These are phyloP conservation scores for Cokeromyces recurvatus DNA, from an alignment of 371 early-diverging fungal genomes.

Conservation along the genomic window DNA sequence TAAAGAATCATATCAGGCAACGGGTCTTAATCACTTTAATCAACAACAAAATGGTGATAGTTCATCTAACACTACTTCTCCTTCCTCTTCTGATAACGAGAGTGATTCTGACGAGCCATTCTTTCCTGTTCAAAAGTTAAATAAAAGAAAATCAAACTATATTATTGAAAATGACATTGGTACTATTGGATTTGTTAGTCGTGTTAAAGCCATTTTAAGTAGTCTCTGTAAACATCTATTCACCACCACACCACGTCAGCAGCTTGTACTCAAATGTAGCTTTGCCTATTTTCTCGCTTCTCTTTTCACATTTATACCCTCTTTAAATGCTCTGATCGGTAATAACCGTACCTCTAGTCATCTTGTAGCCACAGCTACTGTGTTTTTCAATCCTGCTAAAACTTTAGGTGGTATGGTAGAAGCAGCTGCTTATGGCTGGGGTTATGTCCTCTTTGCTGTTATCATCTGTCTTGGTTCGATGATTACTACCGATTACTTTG, in stretches of 20 bases:
- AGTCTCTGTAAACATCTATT: too few relatives aligned
- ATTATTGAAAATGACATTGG: slow-evolving; percentile 1
- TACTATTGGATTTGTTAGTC: too few relatives aligned
- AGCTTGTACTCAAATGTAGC: slow-evolving; percentile 56
- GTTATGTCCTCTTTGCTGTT: slow-evolving; percentile 49
- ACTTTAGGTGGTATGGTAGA: slow-evolving; percentile 66
- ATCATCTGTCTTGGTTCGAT: slow-evolving; percentile 49
- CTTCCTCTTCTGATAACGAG: slow-evolving; percentile 16
- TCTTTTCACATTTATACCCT: slow-evolving; percentile 58
- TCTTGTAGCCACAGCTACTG: slow-evolving; percentile 58
- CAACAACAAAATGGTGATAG: not conserved
- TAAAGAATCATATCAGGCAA: slow-evolving; percentile 11
- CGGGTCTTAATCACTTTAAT: not conserved
- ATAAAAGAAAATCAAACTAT: slow-evolving; percentile 4
- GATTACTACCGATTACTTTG: slow-evolving; percentile 56
- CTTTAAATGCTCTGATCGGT: slow-evolving; percentile 43
- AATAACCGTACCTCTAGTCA: slow-evolving; percentile 43
- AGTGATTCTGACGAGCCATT: slow-evolving; percentile 31
- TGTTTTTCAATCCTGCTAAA: slow-evolving; percentile 70
- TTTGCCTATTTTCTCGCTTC: slow-evolving; percentile 61
- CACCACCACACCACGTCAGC: slow-evolving; percentile 24
- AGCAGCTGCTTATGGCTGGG: slow-evolving; percentile 56
- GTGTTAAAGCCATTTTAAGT: too few relatives aligned
- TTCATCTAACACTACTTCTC: slow-evolving; percentile 3
- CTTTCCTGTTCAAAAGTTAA: slow-evolving; percentile 17